Evolutionary conservation across 108 stramenopile species (phyloP), one percentile per base, ranked within the genome.

Genomic region (Conticribra weissflogii): DNA sequence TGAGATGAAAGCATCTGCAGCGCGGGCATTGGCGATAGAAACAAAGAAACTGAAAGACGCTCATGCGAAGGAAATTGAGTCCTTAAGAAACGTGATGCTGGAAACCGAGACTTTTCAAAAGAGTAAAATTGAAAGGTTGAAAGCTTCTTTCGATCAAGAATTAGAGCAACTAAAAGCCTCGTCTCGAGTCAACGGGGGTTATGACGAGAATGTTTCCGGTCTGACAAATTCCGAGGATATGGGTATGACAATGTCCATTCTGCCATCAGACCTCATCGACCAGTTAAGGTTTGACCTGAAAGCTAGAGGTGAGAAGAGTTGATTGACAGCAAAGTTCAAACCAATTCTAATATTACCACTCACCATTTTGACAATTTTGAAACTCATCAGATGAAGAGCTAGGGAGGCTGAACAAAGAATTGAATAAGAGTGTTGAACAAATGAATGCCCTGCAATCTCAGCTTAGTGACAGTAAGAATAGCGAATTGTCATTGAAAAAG

Each of bases 211-310:
- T 45, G 59, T 23, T 19, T 22, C 46, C 22, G 59, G 29, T 18
- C 29, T 44, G 46, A 62, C 52, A 16, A 59, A 50, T 25, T 51
- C 55, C 22, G 54, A 77, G 59, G 70, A 49, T 54, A 69, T 77
- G 34, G 76, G 70, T 31, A 56, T 63, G 51, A 51, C 70, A 51
- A 47, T 77, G 25, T 47, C 46, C n/a, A 77, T 68, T 30, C 54
- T 70, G 19, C 66, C 61, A n/a, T 29, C 62, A 27, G 47, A 19
- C 25, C 53, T 59, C 8, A 50, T 76, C 24, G 44, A 52, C 7
- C 60, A 77, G 36, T 63, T 77, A 14, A 55, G 57, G n/a, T 23
- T 59, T 9, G 68, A 77, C 32, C 21, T 77, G 27, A 77, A 64
- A 27, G 63, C 55, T 24, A 54, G 56, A 15, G n/a, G n/a, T n/a